These are phyloP conservation scores for Syncephalastrum sp. DNA, from an alignment of 371 early-diverging fungal genomes.

Conservation along the genomic window DNA sequence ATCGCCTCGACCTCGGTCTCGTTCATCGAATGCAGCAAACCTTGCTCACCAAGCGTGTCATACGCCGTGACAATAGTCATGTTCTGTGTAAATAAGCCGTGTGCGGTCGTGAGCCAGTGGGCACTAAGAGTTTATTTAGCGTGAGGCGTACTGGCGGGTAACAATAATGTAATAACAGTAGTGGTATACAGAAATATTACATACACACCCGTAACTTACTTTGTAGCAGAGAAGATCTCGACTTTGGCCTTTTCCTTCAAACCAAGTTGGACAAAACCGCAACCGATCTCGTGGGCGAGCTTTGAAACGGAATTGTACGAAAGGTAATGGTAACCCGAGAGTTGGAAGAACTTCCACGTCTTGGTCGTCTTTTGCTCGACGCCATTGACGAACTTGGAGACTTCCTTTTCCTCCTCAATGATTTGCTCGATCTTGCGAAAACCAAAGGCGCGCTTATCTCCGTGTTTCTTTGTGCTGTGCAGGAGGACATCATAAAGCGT, in stretches of 20 bases:
- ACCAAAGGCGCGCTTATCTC: slow-evolving; percentile 62
- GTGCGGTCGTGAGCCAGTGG: slow-evolving; percentile 74
- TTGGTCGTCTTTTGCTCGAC: slow-evolving; percentile 71
- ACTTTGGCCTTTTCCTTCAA: slow-evolving; percentile 60
- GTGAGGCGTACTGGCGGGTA: neutral
- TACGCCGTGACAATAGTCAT: slow-evolving; percentile 85
- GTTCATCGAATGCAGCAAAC: slow-evolving; percentile 81
- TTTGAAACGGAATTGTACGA: slow-evolving; percentile 63
- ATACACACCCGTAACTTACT: slow-evolving; percentile 39
- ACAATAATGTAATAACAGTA: neutral
- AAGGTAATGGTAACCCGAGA: slow-evolving; percentile 65
- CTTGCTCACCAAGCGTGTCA: slow-evolving; percentile 88
- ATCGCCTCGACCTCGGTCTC: slow-evolving; percentile 78
- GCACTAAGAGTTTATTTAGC: slow-evolving; percentile 42
- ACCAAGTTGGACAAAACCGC: slow-evolving; percentile 70
- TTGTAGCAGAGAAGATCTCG: slow-evolving; percentile 77
- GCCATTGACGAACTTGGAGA: slow-evolving; percentile 65
- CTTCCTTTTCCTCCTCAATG: slow-evolving; percentile 75
- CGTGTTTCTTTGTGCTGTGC: slow-evolving; percentile 44
- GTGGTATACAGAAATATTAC: neutral
- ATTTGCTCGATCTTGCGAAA: slow-evolving; percentile 62
- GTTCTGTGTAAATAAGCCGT: slow-evolving; percentile 68
- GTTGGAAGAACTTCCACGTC: slow-evolving; percentile 78
- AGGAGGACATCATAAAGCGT: slow-evolving; percentile 69
- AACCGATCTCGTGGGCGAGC: slow-evolving; percentile 51